Evolutionary conservation across 1,139 yeast genomes (phyloP).

Genomic region (Candida gigantensis): DNA sequence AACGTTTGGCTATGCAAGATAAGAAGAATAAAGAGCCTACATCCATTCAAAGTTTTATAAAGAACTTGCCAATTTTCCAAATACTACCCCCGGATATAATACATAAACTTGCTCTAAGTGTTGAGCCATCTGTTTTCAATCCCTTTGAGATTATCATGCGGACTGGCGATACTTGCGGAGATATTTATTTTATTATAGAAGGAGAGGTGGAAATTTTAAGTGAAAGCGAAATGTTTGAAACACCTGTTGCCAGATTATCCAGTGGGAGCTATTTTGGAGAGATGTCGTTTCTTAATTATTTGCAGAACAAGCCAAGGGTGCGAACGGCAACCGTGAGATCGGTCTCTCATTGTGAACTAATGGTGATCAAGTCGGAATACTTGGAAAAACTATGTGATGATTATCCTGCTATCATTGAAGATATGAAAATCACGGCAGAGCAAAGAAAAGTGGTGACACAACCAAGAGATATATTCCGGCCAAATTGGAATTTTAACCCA

Average conservation of each 20-base stretch:
- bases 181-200: conserved; percentile 62
- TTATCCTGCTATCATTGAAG: conserved; percentile 59
- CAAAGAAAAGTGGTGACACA: conserved; percentile 30
- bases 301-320: conserved; percentile 32
- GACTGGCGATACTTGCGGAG: conserved; percentile 61
- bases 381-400: conserved; percentile 53
- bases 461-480: conserved; percentile 18
- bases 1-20: conserved; percentile 68
- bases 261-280: conserved; percentile 75
- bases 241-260: conserved; percentile 56
- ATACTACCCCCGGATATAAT: conserved; percentile 57
- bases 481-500: conserved; percentile 8
- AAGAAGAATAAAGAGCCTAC: conserved; percentile 43
- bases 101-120: conserved; percentile 63
- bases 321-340: conserved; percentile 68
- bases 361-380: conserved; percentile 57
- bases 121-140: conserved; percentile 53
- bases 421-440: conserved; percentile 61
- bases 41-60: conserved; percentile 57
- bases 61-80: conserved; percentile 58
- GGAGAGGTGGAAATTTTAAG: conserved; percentile 75
- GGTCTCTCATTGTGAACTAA: conserved; percentile 57
- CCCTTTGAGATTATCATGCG: conserved; percentile 62
- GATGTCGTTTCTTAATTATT: conserved; percentile 62
- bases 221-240: conserved; percentile 31